Evolutionary conservation across 352 stramenopile genomes (phyloP).

Genomic region (Phytophthora hibernalis): DNA sequence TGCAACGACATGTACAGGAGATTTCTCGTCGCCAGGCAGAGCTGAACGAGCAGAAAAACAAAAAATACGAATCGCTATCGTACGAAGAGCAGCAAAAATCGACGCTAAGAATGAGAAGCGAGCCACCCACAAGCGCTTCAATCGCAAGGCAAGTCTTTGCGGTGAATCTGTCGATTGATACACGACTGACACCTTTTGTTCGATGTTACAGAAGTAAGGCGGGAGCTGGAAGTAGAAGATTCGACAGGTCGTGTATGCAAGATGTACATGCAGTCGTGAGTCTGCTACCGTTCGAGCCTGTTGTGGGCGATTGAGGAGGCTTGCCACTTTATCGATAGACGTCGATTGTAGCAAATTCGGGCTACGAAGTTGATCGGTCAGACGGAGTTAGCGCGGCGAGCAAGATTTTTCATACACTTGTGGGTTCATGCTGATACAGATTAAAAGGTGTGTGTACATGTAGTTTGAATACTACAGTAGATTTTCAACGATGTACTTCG

Average conservation of each 20-base stretch:
- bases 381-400: too few relatives aligned
- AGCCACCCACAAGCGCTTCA: conserved; percentile 69
- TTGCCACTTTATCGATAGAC: background rate
- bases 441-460: too few relatives aligned
- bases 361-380: too few relatives aligned
- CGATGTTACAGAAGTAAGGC: conserved; percentile 30
- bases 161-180: background rate
- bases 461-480: too few relatives aligned
- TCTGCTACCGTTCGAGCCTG: background rate
- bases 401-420: too few relatives aligned
- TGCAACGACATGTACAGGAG: conserved; percentile 49
- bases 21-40: conserved; percentile 54
- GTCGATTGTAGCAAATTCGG: background rate
- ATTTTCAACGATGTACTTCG: too few relatives aligned
- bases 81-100: conserved; percentile 86
- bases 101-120: conserved; percentile 79
- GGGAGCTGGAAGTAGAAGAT: background rate
- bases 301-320: background rate
- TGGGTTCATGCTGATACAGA: too few relatives aligned
- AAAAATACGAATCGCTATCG: conserved; percentile 79
- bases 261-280: background rate
- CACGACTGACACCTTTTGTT: conserved; percentile 1
- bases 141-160: conserved; percentile 59
- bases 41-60: conserved; percentile 79
- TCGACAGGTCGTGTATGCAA: background rate